Percentiles rank a stretch among this genome's conserved stretches.
These are phyloP conservation scores for Syzygium aromaticum DNA, from an alignment of 345 rosid species.

Conservation along the genomic window DNA sequence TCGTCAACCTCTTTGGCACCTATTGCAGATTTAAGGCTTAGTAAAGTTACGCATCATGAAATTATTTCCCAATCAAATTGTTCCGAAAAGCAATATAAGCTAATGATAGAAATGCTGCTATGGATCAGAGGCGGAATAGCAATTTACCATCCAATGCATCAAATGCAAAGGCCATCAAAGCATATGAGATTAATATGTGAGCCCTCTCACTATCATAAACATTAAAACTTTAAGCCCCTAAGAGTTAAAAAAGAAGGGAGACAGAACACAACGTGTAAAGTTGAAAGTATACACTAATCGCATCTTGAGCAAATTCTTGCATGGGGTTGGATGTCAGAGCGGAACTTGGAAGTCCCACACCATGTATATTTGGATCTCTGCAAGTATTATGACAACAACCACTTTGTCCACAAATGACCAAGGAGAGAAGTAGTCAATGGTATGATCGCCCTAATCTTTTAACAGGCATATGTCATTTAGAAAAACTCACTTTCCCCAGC, in stretches of 20 bases:
- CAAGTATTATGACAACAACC: not conserved
- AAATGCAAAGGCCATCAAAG: not conserved
- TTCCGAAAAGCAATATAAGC: not conserved
- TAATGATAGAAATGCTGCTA: not conserved
- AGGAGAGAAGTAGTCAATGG: not conserved
- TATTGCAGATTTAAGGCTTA: constrained; percentile 1
- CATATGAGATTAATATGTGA: not conserved
- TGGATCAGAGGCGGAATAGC: not conserved
- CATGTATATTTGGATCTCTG: not conserved
- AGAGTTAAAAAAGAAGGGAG: not conserved
- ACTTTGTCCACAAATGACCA: not conserved
- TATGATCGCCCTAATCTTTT: not conserved
- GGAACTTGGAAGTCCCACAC: not conserved
- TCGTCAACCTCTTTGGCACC: constrained; percentile 82
- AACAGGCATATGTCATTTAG: not conserved
- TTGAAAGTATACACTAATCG: not conserved
- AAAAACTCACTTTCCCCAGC: not conserved
- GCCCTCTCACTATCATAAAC: not conserved
- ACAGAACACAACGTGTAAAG: not conserved
- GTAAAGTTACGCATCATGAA: not conserved
- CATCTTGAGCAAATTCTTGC: not conserved
- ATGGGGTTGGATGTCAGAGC: not conserved
- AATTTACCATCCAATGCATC: not conserved
- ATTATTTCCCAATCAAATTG: not conserved
- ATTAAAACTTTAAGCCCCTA: not conserved